These are phyloP conservation scores for Eucommia ulmoides DNA, from an alignment of 257 asterid genomes.

Conservation along the genomic window DNA sequence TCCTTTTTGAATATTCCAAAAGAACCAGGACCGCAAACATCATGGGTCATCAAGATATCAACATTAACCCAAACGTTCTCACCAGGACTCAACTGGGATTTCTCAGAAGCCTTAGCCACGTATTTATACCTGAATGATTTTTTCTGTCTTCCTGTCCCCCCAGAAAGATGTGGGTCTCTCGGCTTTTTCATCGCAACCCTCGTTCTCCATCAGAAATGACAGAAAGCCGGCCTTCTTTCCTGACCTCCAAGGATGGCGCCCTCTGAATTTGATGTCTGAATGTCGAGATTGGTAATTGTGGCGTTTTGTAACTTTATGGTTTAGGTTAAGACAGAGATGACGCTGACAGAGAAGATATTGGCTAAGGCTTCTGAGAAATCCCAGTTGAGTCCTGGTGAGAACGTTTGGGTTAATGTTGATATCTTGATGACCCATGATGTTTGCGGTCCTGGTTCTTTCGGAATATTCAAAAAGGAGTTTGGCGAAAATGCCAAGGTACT, in stretches of 20 bases:
- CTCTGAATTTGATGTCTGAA: conserved; percentile 8
- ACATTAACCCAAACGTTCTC: background rate
- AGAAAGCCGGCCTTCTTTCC: background rate
- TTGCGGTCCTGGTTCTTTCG: background rate
- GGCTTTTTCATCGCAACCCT: background rate
- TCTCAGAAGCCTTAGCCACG: no score
- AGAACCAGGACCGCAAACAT: background rate
- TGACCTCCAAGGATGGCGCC: no score
- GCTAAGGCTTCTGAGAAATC: conserved; percentile 73
- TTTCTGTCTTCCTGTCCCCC: no score
- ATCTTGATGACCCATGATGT: background rate
- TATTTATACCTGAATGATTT: no score
- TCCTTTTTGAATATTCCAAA: background rate
- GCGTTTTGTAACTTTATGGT: conserved; percentile 9
- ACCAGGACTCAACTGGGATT: no score
- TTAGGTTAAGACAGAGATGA: conserved; percentile 84
- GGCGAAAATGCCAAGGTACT: background rate
- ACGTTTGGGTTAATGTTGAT: background rate
- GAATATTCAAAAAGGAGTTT: background rate
- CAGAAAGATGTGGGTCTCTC: background rate
- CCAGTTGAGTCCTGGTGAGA: conserved; percentile 7
- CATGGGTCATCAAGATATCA: background rate
- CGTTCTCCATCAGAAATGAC: background rate
- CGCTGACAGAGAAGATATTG: conserved; percentile 88
- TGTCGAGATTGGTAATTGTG: conserved; percentile 7